Evolutionary conservation across 2,329 filamentous ascomycete species (phyloP).

Genomic region (Botryotinia calthae): DNA sequence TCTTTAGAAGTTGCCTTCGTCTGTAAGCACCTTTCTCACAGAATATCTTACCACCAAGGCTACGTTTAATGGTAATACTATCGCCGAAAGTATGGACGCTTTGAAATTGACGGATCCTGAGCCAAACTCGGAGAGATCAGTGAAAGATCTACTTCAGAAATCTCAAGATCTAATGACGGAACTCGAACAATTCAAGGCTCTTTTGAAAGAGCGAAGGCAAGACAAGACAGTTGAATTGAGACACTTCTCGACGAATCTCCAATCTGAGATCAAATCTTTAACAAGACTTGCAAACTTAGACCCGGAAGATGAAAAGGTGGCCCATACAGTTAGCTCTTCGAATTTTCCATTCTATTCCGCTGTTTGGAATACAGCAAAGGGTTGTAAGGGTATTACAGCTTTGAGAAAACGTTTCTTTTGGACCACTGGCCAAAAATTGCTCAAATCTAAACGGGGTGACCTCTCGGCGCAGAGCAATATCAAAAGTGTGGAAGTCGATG

Average conservation of each 20-base stretch:
- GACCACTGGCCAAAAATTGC: slow-evolving; percentile 28
- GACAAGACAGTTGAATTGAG: slow-evolving; percentile 50
- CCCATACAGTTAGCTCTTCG: slow-evolving; percentile 61
- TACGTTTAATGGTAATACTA: not conserved
- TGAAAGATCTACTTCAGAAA: slow-evolving; percentile 27
- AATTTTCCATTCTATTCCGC: slow-evolving; percentile 65
- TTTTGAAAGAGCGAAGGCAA: slow-evolving; percentile 44
- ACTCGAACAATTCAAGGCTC: slow-evolving; percentile 45
- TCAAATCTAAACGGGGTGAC: slow-evolving; percentile 17
- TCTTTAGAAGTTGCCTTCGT: not conserved
- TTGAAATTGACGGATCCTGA: not conserved
- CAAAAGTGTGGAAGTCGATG: slow-evolving; percentile 49
- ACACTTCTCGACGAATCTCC: slow-evolving; percentile 47
- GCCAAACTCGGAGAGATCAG: slow-evolving; percentile 13
- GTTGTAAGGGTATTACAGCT: slow-evolving; percentile 53
- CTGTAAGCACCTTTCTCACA: not conserved
- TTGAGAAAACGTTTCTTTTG: slow-evolving; percentile 57
- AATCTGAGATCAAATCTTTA: slow-evolving; percentile 48
- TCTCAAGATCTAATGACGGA: slow-evolving; percentile 43
- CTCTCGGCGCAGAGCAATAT: slow-evolving; percentile 15
- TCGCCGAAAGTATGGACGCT: not conserved
- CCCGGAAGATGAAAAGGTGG: slow-evolving; percentile 37
- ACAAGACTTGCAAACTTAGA: slow-evolving; percentile 40
- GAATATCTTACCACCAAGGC: not conserved
- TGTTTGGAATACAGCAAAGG: slow-evolving; percentile 62